Percentiles rank a stretch among this genome's conserved stretches.
Conservation (phyloP, 306 rosid species). For the Astragalus membranaceus region DNA sequence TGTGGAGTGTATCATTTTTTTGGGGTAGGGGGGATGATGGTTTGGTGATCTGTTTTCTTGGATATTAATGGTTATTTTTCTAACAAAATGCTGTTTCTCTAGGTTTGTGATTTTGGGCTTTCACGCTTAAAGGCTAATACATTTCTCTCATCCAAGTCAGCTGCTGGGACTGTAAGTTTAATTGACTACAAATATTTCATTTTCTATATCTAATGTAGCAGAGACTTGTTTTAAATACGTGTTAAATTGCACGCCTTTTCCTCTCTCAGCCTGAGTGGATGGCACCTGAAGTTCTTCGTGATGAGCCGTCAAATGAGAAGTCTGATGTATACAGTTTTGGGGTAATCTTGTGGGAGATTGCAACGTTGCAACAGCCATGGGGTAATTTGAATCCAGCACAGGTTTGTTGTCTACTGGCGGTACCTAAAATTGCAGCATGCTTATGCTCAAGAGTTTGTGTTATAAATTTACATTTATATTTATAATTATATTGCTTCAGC, state of each 20-base stretch:
- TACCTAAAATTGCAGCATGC: conserved; percentile 1
- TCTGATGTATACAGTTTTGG: conserved; percentile 97
- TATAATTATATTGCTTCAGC: conserved; percentile 1
- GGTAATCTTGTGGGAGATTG: conserved; percentile 90
- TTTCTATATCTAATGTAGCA: neutral
- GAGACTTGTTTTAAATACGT: neutral
- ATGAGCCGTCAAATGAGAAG: conserved; percentile 95
- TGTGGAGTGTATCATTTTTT: neutral
- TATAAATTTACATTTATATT: neutral
- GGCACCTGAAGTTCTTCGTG: conserved; percentile 99
- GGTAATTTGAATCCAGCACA: conserved; percentile 86
- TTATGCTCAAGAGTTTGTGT: conserved; percentile 5
- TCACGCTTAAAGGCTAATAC: conserved; percentile 94
- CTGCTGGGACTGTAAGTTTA: conserved; percentile 94
- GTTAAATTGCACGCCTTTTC: conserved; percentile 15
- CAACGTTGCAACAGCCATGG: conserved; percentile 95
- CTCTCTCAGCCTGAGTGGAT: conserved; percentile 83
- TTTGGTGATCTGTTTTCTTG: neutral
- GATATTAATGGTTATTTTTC: neutral
- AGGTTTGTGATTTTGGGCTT: conserved; percentile 99
- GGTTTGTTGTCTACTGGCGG: conserved; percentile 40
- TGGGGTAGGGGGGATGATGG: neutral
- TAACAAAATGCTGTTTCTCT: conserved; percentile 6
- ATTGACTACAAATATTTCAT: conserved; percentile 2
- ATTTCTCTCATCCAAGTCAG: conserved; percentile 94